Evolutionary conservation across 1,139 yeast species (phyloP), one percentile per base, ranked within the genome.

Genomic region (Yamadazyma pseudoaaseri): DNA sequence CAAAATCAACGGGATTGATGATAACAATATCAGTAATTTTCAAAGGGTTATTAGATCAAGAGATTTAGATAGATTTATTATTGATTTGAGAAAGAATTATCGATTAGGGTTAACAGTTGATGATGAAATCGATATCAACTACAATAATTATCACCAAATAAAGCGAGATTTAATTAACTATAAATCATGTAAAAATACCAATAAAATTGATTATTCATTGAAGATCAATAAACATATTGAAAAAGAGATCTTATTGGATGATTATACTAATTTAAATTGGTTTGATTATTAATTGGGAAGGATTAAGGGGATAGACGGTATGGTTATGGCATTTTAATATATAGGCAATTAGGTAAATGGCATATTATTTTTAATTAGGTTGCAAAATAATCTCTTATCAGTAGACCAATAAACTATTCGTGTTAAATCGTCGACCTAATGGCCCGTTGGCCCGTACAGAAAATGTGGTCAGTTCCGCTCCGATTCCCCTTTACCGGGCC

Each of bases 1-100:
- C 42, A 54, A 54, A 31, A 52, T 57, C 18, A 70, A 61, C 13
- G 59, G 61, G 17, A 47, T 52, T 28, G 71, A 64, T 29, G 69
- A 64, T 38, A 64, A 58, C 37, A 38, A 50, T 23, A n/a, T 30
- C 14, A 42, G 41, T 15, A 52, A 52, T 31, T 63, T 53, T 34
- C 41, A 47, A 28, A 35, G 36, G 21, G 59, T 59, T 37, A 57
- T 63, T 27, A 42, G 44, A 25, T 51, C 53, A 36, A 47, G 73
- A 27, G 48, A 52, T 35, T 48, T 68, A 24, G 49, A 52, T 29
- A 41, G 42, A 34, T 67, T 66, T 39, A 47, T 65, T 33, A 31
- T 30, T 11, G 61, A 56, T 21, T 50, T 68, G 39, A 57, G 56
- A 29, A 44, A 45, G 20, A 50, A 53, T 37, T 60, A 64, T 61